Evolutionary conservation across 108 stramenopile genomes (phyloP).

Genomic region (Fragilaria radians): DNA sequence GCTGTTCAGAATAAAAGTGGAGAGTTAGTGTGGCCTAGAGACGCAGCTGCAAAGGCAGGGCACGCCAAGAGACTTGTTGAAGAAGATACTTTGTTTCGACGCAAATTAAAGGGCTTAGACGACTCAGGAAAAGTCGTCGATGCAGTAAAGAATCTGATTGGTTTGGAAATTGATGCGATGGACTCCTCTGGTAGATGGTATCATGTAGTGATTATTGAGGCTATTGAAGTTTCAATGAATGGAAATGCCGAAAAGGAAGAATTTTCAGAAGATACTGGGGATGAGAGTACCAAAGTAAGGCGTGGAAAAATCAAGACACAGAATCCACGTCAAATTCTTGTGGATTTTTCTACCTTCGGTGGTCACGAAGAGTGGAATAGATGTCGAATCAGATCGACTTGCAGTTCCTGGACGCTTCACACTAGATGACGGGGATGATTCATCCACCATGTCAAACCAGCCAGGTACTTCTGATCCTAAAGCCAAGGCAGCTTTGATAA

Average conservation of each 20-base stretch:
- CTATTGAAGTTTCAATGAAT: conserved; percentile 23
- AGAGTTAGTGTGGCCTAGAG: conserved; percentile 73
- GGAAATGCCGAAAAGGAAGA: conserved; percentile 39
- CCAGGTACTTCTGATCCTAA: conserved; percentile 37
- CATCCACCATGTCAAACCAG: conserved; percentile 29
- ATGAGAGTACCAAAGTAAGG: conserved; percentile 1
- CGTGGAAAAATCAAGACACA: conserved; percentile 3
- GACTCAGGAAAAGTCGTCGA: conserved; percentile 36
- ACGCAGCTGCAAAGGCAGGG: conserved; percentile 85
- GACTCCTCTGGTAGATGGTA: conserved; percentile 81
- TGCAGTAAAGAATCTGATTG: conserved; percentile 34
- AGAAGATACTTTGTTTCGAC: conserved; percentile 61
- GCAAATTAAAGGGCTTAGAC: conserved; percentile 52
- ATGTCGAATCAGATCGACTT: conserved; percentile 73
- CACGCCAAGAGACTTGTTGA: conserved; percentile 51
- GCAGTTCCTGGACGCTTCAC: conserved; percentile 78
- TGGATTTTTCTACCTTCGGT: conserved; percentile 66
- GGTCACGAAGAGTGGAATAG: conserved; percentile 80
- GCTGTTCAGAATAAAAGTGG: conserved; percentile 51
- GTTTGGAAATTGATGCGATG: conserved; percentile 69
- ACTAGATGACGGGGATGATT: conserved; percentile 23
- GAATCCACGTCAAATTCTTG: conserved; percentile 39
- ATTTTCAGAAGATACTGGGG: conserved; percentile 18
- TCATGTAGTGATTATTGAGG: conserved; percentile 51
- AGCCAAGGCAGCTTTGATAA: conserved; percentile 21